phyloP scores from a whole-genome alignment of 495 filamentous ascomycete genomes.

The Aspergillus asperescens region DNA sequence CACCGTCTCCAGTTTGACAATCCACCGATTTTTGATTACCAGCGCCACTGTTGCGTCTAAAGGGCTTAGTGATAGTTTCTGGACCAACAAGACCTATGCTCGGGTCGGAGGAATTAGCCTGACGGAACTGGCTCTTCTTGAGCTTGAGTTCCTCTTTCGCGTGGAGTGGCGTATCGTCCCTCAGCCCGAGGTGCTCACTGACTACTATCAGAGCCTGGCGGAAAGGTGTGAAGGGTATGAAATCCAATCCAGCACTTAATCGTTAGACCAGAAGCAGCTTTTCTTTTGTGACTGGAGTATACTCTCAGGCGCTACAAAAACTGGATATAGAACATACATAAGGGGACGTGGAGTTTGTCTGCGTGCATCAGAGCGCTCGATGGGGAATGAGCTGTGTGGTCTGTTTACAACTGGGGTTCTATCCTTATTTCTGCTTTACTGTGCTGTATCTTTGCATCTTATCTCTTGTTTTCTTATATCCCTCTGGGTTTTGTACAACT shows the following conservation, averaged over 20 bases:
- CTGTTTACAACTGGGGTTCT: not conserved
- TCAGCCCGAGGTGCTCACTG: conserved; percentile 82
- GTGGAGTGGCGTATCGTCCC: conserved; percentile 97
- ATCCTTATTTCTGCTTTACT: not conserved
- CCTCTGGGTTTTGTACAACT: conserved; percentile 8
- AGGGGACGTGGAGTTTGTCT: conserved; percentile 14
- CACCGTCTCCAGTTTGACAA: conserved; percentile 88
- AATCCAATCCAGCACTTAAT: conserved; percentile 34
- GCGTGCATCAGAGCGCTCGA: conserved; percentile 12
- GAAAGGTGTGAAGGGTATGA: conserved; percentile 60
- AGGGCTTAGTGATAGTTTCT: conserved; percentile 91
- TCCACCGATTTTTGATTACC: conserved; percentile 94
- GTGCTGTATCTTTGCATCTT: conserved; percentile 9
- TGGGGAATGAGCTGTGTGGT: not conserved
- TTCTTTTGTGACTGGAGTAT: not conserved
- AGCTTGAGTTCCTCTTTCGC: conserved; percentile 84
- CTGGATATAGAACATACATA: conserved; percentile 14
- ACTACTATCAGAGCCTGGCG: conserved; percentile 86
- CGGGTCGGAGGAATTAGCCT: conserved; percentile 87
- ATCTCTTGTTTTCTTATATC: conserved; percentile 5
- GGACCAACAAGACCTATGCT: conserved; percentile 95
- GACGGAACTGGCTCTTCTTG: conserved; percentile 83
- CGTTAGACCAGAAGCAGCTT: not conserved
- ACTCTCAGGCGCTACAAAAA: not conserved
- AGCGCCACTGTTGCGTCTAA: conserved; percentile 94